Base-by-base conservation (phyloP, 495 filamentous ascomycete species). In the Haplographium delicatum region DNA sequence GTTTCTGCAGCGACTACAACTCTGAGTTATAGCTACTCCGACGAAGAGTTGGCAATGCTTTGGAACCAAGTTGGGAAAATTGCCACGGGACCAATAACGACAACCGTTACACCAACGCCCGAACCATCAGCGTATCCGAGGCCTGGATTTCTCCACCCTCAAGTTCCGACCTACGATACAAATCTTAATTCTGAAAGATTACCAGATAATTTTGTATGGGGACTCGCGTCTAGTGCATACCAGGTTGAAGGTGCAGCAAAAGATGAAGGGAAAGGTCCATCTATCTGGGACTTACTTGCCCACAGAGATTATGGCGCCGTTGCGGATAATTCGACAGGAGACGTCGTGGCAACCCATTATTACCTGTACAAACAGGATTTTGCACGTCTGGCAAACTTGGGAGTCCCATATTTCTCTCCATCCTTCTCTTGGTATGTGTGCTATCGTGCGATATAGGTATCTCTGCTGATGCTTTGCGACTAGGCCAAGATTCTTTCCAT, bases 211-310 rank as follows among this genome's bases (percentile, higher is more conserved):
- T 79, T 79, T 41, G 51, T 72, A 11, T 78, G 74, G 62, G 76
- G 76, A 2, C 68, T 74, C 39, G 75, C 75, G 10, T 41, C 56
- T 10, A 38, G 34, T 16, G 56, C 60, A 19, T 87, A 87, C 68
- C 85, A 89, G 62, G 81, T 89, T 55, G 85, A 89, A 68, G 85
- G 85, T 44, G 81, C 77, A 11, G 69, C 70, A 22, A 68, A 80
- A 28, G 75, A 75, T 48, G 84, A 88, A 65, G 84, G 84, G 46
- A 79, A 84, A 30, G 82, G 79, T 25, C 77, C 81, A 33, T 84
- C 82, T 26, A 86, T 88, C 62, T 89, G 84, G 84, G 84, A 89
- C 65, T 80, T 78, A 5, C 86, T 87, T 65, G 84, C 78, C 65
- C 75, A 75, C 39, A 57, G 68, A 56, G 53, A 63, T 18, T 58